Conservation (phyloP, 2,329 filamentous ascomycete genomes). For the Didymella pomorum region DNA sequence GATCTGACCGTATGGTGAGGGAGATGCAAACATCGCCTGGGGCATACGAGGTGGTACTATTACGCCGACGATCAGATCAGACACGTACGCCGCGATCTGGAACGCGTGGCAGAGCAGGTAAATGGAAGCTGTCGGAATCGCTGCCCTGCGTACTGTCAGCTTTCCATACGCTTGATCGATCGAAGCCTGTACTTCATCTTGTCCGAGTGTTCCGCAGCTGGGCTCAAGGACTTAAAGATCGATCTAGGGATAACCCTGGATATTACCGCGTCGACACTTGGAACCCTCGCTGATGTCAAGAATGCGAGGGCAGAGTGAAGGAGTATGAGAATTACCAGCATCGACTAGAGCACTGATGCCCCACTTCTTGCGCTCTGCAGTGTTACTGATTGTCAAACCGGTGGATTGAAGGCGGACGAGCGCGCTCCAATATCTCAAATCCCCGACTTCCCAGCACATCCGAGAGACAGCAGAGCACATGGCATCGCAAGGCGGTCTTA, state of each 20-base stretch:
- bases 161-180: not conserved
- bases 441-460: constrained; percentile 1
- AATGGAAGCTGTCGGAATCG: not conserved
- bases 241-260: not conserved
- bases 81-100: not conserved
- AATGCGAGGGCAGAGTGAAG: not conserved
- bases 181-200: constrained; percentile 1
- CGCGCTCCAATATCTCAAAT: not conserved
- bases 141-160: not conserved
- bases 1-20: not conserved
- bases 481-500: constrained; percentile 5
- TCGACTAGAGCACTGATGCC: not conserved
- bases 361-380: not conserved
- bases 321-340: not conserved
- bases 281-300: not conserved
- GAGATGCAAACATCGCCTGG: not conserved
- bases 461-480: constrained; percentile 12
- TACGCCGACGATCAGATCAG: not conserved
- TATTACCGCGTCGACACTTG: not conserved
- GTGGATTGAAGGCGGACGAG: not conserved
- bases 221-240: not conserved
- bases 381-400: not conserved
- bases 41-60: not conserved
- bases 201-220: not conserved
- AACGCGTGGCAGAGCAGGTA: constrained; percentile 5